Conservation (phyloP, 108 stramenopile species). For the Nannochloropsis salina region DNA sequence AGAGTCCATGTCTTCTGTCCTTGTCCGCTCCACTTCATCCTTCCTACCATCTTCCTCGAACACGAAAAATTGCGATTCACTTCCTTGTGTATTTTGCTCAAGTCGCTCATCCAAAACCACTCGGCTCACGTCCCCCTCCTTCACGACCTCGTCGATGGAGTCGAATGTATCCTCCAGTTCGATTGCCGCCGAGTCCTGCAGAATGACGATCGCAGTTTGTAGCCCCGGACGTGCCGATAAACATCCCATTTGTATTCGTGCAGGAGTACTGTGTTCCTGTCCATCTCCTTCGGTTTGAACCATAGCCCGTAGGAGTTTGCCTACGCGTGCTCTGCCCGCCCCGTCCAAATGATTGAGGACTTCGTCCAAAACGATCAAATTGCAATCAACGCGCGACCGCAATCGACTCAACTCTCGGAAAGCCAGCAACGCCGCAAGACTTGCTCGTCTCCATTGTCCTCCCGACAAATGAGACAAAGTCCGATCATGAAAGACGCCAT, state of each 20-base stretch:
- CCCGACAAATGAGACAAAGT: slow-evolving; percentile 50
- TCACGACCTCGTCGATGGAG: slow-evolving; percentile 49
- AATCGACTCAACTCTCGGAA: slow-evolving; percentile 48
- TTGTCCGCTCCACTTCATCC: not conserved
- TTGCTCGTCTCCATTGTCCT: slow-evolving; percentile 54
- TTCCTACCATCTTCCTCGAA: not conserved
- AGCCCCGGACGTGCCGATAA: slow-evolving; percentile 29
- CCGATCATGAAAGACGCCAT: slow-evolving; percentile 41
- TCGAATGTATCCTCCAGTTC: slow-evolving; percentile 52
- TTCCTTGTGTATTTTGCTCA: not conserved
- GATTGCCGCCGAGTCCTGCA: slow-evolving; percentile 50
- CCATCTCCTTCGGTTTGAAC: slow-evolving; percentile 37
- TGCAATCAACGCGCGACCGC: slow-evolving; percentile 46
- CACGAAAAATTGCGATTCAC: not conserved
- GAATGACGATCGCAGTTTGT: not conserved
- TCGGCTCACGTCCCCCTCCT: slow-evolving; percentile 33
- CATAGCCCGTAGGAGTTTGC: slow-evolving; percentile 39
- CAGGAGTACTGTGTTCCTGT: not conserved
- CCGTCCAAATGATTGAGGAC: slow-evolving; percentile 46
- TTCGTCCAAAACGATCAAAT: slow-evolving; percentile 52
- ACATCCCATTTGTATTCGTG: not conserved
- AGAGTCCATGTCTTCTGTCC: not conserved
- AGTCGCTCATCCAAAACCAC: slow-evolving; percentile 32
- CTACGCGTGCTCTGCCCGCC: slow-evolving; percentile 32
- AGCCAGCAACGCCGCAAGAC: slow-evolving; percentile 50